Percentiles rank a stretch among this genome's conserved stretches.
Evolutionary conservation across 305 asterid genomes (phyloP).

Genomic region (Euphrasia arctica): DNA sequence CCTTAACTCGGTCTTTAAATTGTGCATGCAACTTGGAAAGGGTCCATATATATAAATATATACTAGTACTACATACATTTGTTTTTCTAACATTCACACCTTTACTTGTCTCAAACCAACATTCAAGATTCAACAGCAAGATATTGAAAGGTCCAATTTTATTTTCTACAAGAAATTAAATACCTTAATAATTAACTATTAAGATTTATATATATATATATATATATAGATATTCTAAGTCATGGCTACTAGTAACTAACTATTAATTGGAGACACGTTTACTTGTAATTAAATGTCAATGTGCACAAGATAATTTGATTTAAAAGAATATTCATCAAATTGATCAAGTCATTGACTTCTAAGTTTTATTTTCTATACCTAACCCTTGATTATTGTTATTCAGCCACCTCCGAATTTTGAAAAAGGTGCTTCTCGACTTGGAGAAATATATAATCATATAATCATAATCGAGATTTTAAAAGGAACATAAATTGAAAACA

Average conservation of each 20-base stretch:
- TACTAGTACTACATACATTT: background rate
- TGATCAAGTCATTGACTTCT: slow-evolving; percentile 9
- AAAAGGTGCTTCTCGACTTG: no score
- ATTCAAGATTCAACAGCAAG: background rate
- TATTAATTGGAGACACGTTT: background rate
- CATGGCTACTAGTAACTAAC: background rate
- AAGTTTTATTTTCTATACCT: slow-evolving; percentile 16
- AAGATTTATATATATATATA: background rate
- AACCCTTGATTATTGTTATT: background rate
- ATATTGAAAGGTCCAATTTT: background rate
- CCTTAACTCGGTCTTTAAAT: slow-evolving; percentile 13
- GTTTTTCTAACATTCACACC: background rate
- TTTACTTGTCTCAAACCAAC: background rate
- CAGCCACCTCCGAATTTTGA: no score
- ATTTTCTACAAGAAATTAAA: background rate
- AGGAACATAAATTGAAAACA: no score
- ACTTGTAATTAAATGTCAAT: background rate
- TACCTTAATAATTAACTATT: background rate
- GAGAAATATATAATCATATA: no score
- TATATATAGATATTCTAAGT: background rate
- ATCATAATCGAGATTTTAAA: no score
- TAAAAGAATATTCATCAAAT: background rate
- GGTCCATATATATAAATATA: background rate
- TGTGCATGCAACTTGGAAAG: slow-evolving; percentile 16
- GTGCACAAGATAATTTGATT: slow-evolving; percentile 8